phyloP scores from a whole-genome alignment of 139 green algal species.

The Haematococcus sp. region DNA sequence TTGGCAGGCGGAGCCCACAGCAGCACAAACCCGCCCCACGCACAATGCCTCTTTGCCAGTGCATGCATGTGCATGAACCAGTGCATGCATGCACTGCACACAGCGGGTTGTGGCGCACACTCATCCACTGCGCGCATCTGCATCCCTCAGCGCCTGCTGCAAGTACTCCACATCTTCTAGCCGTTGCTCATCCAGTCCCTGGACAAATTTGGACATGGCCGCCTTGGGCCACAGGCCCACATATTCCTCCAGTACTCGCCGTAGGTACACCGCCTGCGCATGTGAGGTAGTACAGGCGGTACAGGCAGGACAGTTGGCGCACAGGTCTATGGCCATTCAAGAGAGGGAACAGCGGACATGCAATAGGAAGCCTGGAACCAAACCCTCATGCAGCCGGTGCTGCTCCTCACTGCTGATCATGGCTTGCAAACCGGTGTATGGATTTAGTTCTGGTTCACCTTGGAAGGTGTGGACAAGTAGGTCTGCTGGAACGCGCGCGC shows the following conservation, averaged over 20 bases:
- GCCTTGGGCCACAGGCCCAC: not conserved
- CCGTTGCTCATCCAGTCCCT: not conserved
- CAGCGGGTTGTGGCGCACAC: not conserved
- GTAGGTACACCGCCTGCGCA: constrained; percentile 6
- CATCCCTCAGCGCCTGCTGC: no score
- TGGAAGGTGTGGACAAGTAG: not conserved
- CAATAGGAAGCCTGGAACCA: not conserved
- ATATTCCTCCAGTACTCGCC: not conserved
- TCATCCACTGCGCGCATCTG: no score
- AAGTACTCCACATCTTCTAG: no score
- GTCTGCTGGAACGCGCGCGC: constrained; percentile 4
- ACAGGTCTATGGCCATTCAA: no score
- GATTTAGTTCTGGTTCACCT: not conserved
- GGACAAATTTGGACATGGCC: not conserved
- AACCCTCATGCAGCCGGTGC: no score
- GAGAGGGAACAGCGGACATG: no score
- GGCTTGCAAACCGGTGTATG: not conserved
- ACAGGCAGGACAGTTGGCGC: no score
- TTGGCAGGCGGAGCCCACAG: no score
- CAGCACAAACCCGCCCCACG: no score
- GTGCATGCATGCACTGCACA: constrained; percentile 3
- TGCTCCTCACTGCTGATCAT: not conserved
- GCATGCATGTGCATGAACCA: not conserved
- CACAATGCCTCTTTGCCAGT: no score
- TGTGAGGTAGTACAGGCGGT: no score